Evolutionary conservation across 164 flowering plant genomes (phyloP).

Genomic region (Vitis rotundifolia): DNA sequence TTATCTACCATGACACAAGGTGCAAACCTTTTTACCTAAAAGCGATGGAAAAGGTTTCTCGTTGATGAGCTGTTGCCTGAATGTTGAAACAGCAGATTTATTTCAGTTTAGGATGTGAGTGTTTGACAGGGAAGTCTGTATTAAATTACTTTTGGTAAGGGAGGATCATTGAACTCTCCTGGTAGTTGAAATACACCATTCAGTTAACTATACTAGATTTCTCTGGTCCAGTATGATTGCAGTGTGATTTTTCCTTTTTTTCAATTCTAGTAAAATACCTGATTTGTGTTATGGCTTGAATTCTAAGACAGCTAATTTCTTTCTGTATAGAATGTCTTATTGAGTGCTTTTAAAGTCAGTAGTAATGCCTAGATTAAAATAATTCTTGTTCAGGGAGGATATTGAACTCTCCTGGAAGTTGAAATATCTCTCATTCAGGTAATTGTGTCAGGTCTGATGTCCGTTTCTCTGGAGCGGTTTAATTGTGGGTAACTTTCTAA

Average conservation of each 20-base stretch:
- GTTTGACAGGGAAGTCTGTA: too few relatives aligned
- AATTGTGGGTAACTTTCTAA: slow-evolving; percentile 6
- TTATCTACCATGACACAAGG: too few relatives aligned
- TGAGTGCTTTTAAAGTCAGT: slow-evolving; percentile 27
- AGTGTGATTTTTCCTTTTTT: too few relatives aligned
- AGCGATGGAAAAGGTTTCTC: too few relatives aligned
- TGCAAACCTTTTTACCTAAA: too few relatives aligned
- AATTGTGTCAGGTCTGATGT: slow-evolving; percentile 39
- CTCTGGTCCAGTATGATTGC: neutral
- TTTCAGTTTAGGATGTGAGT: too few relatives aligned
- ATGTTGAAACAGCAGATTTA: too few relatives aligned
- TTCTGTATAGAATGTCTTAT: slow-evolving; percentile 22
- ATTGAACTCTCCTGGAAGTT: slow-evolving; percentile 66
- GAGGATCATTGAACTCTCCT: too few relatives aligned
- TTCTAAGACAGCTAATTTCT: neutral
- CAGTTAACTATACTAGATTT: too few relatives aligned
- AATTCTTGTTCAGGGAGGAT: slow-evolving; percentile 71
- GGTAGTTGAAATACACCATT: too few relatives aligned
- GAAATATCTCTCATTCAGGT: slow-evolving; percentile 56
- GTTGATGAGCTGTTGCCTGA: too few relatives aligned
- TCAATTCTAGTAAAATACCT: neutral
- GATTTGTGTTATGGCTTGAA: slow-evolving; percentile 1
- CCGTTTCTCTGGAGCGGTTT: slow-evolving; percentile 25
- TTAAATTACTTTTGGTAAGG: too few relatives aligned
- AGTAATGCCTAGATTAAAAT: slow-evolving; percentile 56